A percentile compares a stretch with the other conserved stretches of the same genome.
phyloP scores from a whole-genome alignment of 352 stramenopile genomes.

The Detonula confervacea region DNA sequence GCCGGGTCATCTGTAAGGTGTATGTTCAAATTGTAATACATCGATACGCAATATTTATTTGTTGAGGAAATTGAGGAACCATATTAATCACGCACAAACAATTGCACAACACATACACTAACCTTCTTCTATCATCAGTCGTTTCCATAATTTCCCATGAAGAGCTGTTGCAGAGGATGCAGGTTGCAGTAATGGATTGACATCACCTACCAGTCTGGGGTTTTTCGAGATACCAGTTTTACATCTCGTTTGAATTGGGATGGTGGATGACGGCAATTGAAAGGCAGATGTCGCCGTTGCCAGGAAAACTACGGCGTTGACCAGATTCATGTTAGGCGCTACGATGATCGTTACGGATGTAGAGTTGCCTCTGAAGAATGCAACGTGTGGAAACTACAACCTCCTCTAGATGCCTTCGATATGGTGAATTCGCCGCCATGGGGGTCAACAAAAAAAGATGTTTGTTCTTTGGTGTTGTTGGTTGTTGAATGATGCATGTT shows the following conservation, averaged over 20 bases:
- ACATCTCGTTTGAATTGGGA: neutral
- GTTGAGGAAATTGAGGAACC: no score
- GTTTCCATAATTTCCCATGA: constrained; percentile 73
- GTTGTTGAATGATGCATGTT: neutral
- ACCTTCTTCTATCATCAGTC: constrained; percentile 75
- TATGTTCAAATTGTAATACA: constrained; percentile 20
- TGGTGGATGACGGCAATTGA: neutral
- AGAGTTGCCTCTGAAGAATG: neutral
- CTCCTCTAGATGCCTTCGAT: no score
- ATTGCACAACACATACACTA: no score
- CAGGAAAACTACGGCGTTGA: neutral
- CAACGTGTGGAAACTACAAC: no score
- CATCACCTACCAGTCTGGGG: neutral
- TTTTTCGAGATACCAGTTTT: no score
- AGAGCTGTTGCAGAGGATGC: constrained; percentile 29
- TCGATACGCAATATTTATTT: no score
- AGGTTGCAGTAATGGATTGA: neutral
- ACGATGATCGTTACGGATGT: neutral
- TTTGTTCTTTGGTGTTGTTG: neutral
- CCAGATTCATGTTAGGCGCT: neutral
- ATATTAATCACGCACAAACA: no score
- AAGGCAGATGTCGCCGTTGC: constrained; percentile 12
- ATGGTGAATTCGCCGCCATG: no score
- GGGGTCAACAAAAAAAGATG: neutral
- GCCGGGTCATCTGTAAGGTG: constrained; percentile 41